Base-by-base conservation (phyloP, 2,329 filamentous ascomycete genomes). In the Cryphonectria naterciae region DNA sequence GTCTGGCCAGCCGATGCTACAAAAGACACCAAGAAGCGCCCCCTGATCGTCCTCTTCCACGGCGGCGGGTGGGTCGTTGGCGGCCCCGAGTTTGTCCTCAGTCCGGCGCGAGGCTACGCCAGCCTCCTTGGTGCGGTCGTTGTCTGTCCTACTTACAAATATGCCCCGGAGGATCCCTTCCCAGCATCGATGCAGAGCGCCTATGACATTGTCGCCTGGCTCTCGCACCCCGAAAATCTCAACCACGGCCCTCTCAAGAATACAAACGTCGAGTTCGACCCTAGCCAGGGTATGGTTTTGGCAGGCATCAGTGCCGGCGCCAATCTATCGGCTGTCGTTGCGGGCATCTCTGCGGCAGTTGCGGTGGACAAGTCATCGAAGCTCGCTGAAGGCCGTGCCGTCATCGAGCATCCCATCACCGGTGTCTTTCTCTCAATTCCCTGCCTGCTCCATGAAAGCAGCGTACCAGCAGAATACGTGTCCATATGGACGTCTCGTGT, bases 301-400 rank as follows among this genome's bases (percentile, higher is more conserved):
- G 73, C 49, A 68, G 75, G 43, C 58, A 67, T 65, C 68, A 68
- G 63, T 58, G 74, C 41, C 65, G 77, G 43, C 75, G 79, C 13
- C 70, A 69, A 25, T 75, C 73, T 70, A 73, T 76, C 37, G 74
- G 77, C 22, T 74, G 76, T 25, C 75, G 75, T 41, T 73, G 74
- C 32, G 56, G 75, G 67, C 73, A 74, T 77, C 13, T 19, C 32
- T 17, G 54, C 54, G 2, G 28, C 13, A 32, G 15, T 5, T 2
- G 15, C 54, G 15, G 56, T 19, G 7, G 64, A 67, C 32, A 13
- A 41, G 46, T 22, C 25, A 10, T 70, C 73, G 35, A 75, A 74
- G 69, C 76, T 77, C 28, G 73, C 70, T 61, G 73, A 46, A 67
- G 73, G 37, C 60, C 69, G 58, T 68, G 72, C 2, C 62, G 67